A percentile compares a stretch with the other conserved stretches of the same genome.
These are phyloP conservation scores for Tulasnella sp. DNA, from an alignment of 768 basidiomycete genomes.

Conservation along the genomic window DNA sequence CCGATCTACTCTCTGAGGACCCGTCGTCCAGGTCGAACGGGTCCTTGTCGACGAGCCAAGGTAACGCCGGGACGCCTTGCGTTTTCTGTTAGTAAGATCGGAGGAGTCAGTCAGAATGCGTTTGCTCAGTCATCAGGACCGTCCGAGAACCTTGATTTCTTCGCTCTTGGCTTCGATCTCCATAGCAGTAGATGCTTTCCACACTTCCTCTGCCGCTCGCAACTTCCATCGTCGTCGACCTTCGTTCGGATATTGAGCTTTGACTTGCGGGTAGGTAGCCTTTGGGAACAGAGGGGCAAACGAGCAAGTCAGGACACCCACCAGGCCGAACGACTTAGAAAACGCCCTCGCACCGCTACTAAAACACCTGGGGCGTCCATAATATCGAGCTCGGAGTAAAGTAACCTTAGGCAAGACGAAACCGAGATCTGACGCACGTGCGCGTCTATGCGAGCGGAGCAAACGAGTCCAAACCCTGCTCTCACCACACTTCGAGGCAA, in stretches of 20 bases:
- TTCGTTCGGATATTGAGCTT: slow-evolving; percentile 12
- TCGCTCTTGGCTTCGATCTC: background rate
- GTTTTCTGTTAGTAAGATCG: background rate
- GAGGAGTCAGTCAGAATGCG: background rate
- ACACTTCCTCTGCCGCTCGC: slow-evolving; percentile 14
- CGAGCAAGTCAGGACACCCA: background rate
- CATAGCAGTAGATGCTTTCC: background rate
- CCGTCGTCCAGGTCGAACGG: slow-evolving; percentile 24
- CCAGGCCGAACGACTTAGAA: background rate
- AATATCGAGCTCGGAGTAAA: background rate
- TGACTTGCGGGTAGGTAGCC: background rate
- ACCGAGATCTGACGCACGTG: background rate
- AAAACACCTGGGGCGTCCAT: background rate
- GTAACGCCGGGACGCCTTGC: slow-evolving; percentile 2
- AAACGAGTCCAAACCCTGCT: background rate
- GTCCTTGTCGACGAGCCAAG: slow-evolving; percentile 23
- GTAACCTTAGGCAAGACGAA: background rate
- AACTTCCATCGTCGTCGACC: slow-evolving; percentile 23
- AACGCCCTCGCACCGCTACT: background rate
- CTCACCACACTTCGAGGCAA: too few species aligned
- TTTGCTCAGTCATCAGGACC: background rate
- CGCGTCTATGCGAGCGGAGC: background rate
- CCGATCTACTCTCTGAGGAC: background rate
- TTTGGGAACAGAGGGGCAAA: background rate
- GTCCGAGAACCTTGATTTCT: background rate